Base-by-base conservation (phyloP, 2,329 filamentous ascomycete species). In the Xylariaceae sp. region DNA sequence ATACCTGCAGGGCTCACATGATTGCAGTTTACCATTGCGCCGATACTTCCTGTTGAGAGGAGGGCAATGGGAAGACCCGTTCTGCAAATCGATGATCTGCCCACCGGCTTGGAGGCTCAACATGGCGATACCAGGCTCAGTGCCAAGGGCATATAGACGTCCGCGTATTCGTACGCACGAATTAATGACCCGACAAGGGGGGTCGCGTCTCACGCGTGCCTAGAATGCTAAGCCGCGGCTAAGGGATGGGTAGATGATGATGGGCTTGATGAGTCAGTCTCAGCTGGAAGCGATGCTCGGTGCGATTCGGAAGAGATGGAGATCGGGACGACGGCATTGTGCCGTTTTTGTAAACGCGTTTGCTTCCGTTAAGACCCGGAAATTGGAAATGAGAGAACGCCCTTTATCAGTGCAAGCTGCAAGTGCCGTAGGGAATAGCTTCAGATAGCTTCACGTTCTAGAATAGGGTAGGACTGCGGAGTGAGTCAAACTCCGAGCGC, bases 11-110 rank as follows among this genome's bases (percentile, higher is more conserved):
- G 66, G 67, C 60, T 72, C 70, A 41, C 70, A 72, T 23, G 70
- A 73, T 64, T 74, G 72, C 30, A 74, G 57, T 62, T 73, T 73
- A 13, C 72, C 71, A 60, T 74, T 74, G 17, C 72, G 69, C 49
- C 72, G 65, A 52, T 73, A 73, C 55, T 67, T 73, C 34, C 65
- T 67, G 10, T 69, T 72, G 45, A 73, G 56, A 53, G 56, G 52
- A 37, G 55, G 53, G 37, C 60, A 61, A 34, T 61, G 65, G 23
- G 64, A 62, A 23, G 65, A 17, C 7, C 51, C 47, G 51, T 60
- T 53, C 45, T 66, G 64, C 59, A 70, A 61, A 60, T 70, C 65
- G 61, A 70, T 64, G 52, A 70, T 69, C 59, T 67, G 68, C 34
- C 69, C 69, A 35, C 69, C 68, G 17, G 57, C 48, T 54, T 64